Evolutionary conservation across 31 red algal species (phyloP), one percentile per base, ranked within the genome.

Genomic region (Endocladia muricata): DNA sequence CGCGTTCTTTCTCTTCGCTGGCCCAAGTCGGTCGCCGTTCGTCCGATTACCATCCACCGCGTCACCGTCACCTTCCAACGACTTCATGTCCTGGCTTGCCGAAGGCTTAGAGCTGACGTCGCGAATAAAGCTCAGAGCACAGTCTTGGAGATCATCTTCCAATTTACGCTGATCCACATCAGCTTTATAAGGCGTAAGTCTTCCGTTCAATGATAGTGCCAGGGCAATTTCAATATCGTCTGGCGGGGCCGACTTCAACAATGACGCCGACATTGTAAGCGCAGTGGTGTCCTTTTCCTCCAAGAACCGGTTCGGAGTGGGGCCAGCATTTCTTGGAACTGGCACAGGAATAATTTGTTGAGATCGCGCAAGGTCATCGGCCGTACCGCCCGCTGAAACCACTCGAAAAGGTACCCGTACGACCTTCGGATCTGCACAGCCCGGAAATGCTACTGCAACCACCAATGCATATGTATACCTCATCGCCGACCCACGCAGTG

Each of bases 201-300:
- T 63, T 1, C 91, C 91, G 59, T 94, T 94, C 51, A 84, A 66
- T 22, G 84, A 89, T 33, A 94, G 62, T 30, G 91, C 91, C 64
- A 94, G 61, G 23, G 81, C 76, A 57, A 80, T 83, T 43, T 94
- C 85, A 41, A 94, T 79, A 57, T 94, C 86, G 29, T 79, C 63
- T 44, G 84, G 83, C 41, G 90, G 66, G 3, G 71, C 61, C 17
- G 41, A 22, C 36, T 77, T 77, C 52, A 92, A 36, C 38, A 79
- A 43, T 15, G 39, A 55, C 5, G 88, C 71, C 1, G 70, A 70
- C 81, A 92, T 85, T 32, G 43, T 56, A 9, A 92, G 58, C 19
- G 88, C 81, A 17, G 37, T 51, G 30, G 71, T 55, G 37, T 78
- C 78, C 1, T 48, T 49, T 37, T 73, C 67, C 60, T 80, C 68